Evolutionary conservation across 768 basidiomycete genomes (phyloP).

Genomic region (Podaxis carcinomalis): DNA sequence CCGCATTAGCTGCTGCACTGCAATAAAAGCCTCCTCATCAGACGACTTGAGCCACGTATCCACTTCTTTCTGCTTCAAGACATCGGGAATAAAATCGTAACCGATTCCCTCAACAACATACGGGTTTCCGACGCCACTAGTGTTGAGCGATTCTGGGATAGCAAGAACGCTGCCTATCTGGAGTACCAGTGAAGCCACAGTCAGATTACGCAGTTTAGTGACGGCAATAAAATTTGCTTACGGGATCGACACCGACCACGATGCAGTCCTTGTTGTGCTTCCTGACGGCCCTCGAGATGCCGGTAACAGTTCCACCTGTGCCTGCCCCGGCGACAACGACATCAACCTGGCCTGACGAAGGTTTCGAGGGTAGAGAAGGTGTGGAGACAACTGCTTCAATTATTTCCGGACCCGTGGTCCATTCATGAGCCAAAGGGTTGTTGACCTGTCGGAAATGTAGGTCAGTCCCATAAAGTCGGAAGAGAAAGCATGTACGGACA

Average conservation of each 20-base stretch:
- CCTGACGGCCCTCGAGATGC: constrained; percentile 75
- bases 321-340: constrained; percentile 84
- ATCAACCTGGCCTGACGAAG: constrained; percentile 75
- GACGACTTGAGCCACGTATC: constrained; percentile 83
- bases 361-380: constrained; percentile 49
- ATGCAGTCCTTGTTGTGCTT: constrained; percentile 72
- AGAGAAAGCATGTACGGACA: constrained; percentile 32
- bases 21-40: constrained; percentile 77
- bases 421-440: constrained; percentile 90
- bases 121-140: constrained; percentile 37
- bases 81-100: constrained; percentile 89
- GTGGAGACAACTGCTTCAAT: constrained; percentile 70
- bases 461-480: constrained; percentile 9
- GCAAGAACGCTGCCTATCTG: constrained; percentile 90
- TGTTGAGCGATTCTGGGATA: constrained; percentile 60
- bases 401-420: constrained; percentile 89
- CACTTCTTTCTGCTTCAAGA: constrained; percentile 56
- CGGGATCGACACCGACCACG: constrained; percentile 90
- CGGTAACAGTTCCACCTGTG: constrained; percentile 95
- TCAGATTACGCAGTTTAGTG: background rate
- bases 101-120: constrained; percentile 97
- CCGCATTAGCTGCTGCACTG: constrained; percentile 73
- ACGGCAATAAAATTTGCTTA: constrained; percentile 29
- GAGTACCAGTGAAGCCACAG: constrained; percentile 1
- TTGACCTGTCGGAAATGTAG: constrained; percentile 43